Percentiles rank a stretch among this genome's conserved stretches.
phyloP scores from a whole-genome alignment of 345 rosid species.

The Citrus cavaleriei region DNA sequence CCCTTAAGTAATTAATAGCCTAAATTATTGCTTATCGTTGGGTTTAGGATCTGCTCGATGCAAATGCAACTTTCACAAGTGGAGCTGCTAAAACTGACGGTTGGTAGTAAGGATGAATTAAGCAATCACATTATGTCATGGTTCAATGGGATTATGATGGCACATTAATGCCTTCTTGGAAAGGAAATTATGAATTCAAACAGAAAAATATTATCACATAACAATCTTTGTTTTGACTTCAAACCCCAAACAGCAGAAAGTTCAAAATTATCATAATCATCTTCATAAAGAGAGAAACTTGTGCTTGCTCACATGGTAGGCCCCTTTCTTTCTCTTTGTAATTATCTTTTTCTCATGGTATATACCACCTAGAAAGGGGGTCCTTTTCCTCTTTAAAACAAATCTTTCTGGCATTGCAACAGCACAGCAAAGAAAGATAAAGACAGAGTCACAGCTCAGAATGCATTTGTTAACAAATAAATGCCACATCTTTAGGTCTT shows the following conservation, averaged over 20 bases:
- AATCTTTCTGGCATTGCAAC: background rate
- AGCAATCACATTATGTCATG: background rate
- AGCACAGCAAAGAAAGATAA: background rate
- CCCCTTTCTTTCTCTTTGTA: background rate
- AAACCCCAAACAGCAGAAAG: slow-evolving; percentile 3
- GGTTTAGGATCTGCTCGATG: background rate
- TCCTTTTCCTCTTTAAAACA: background rate
- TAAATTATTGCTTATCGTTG: background rate
- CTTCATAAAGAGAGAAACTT: background rate
- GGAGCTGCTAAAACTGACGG: background rate
- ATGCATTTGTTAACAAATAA: background rate
- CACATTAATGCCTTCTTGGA: background rate
- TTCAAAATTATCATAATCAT: slow-evolving; percentile 15
- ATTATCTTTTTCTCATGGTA: background rate
- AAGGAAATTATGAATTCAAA: slow-evolving; percentile 13
- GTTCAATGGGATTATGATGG: background rate
- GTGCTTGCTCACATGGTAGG: slow-evolving; percentile 31
- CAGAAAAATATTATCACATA: slow-evolving; percentile 5
- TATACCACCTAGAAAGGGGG: background rate
- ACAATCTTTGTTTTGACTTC: slow-evolving; percentile 25
- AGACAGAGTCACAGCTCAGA: background rate
- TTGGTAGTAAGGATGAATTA: no score
- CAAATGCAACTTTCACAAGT: background rate
- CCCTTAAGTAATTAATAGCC: background rate
- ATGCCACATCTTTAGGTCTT: background rate